Conservation (phyloP, 768 basidiomycete species). For the Tephrocybe sp. region DNA sequence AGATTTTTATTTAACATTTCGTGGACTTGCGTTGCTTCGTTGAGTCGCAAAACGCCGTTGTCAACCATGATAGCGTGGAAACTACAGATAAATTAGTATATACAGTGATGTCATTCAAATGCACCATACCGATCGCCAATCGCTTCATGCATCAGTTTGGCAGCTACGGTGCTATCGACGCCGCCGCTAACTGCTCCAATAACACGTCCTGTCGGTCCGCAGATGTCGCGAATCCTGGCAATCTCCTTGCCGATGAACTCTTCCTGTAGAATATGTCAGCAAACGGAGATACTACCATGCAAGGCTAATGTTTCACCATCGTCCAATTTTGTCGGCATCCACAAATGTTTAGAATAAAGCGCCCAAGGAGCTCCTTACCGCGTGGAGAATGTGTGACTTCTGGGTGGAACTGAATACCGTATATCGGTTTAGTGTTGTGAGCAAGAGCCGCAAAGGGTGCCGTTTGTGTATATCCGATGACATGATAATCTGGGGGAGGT, state of each 20-base stretch:
- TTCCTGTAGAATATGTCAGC: conserved; percentile 49
- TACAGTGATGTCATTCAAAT: neutral
- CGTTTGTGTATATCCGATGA: conserved; percentile 81
- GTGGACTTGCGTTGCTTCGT: conserved; percentile 89
- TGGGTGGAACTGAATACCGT: conserved; percentile 98
- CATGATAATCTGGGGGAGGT: conserved; percentile 79
- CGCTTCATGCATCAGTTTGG: conserved; percentile 99
- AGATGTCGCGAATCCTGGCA: conserved; percentile 87
- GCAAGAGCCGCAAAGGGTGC: conserved; percentile 94
- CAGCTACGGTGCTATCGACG: conserved; percentile 97
- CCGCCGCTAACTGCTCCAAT: conserved; percentile 98
- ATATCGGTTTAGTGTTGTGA: conserved; percentile 84
- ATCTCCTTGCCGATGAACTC: conserved; percentile 99
- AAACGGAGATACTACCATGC: conserved; percentile 4
- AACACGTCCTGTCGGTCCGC: conserved; percentile 91
- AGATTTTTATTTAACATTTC: conserved; percentile 92
- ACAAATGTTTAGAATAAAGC: conserved; percentile 85
- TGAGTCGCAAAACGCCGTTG: conserved; percentile 91
- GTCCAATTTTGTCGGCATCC: conserved; percentile 84
- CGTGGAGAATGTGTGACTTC: conserved; percentile 94
- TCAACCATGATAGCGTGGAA: conserved; percentile 99
- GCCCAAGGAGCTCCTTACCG: conserved; percentile 86
- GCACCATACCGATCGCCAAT: conserved; percentile 84
- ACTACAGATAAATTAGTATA: conserved; percentile 35
- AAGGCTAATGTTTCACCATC: conserved; percentile 56